A percentile compares a stretch with the other conserved stretches of the same genome.
Evolutionary conservation across 306 rosid genomes (phyloP).

Genomic region (Spatholobus suberectus): DNA sequence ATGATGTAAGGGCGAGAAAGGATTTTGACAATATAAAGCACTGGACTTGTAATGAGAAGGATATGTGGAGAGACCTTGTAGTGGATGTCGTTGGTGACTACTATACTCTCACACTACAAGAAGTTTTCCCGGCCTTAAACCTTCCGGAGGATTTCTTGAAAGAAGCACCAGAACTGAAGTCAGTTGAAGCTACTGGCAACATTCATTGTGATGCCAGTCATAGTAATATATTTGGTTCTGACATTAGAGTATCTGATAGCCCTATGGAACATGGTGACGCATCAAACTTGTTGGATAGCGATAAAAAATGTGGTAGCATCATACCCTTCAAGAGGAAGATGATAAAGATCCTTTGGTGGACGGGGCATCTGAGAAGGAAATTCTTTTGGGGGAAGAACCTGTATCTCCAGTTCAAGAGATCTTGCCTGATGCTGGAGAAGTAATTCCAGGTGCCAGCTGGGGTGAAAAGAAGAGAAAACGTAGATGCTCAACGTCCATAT

Average conservation of each 20-base stretch:
- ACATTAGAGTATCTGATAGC: background rate
- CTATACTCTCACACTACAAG: conserved; percentile 46
- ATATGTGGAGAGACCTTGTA: conserved; percentile 70
- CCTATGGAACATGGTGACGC: conserved; percentile 18
- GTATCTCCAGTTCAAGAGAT: conserved; percentile 19
- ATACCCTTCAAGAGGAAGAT: conserved; percentile 30
- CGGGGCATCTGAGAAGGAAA: conserved; percentile 37
- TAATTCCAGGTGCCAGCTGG: background rate
- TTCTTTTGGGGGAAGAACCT: conserved; percentile 28
- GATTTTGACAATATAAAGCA: conserved; percentile 59
- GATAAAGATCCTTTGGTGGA: conserved; percentile 21
- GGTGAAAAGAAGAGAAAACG: conserved; percentile 4
- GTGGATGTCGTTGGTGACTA: conserved; percentile 60
- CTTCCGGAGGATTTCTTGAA: conserved; percentile 41
- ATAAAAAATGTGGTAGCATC: conserved; percentile 26
- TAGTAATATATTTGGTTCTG: conserved; percentile 26
- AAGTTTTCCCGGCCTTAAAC: conserved; percentile 44
- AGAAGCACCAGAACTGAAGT: conserved; percentile 36
- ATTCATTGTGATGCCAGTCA: conserved; percentile 29
- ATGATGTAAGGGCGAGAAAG: conserved; percentile 58
- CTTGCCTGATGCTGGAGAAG: background rate
- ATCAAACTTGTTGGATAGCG: conserved; percentile 5
- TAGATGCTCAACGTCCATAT: background rate
- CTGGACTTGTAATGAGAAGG: conserved; percentile 68
- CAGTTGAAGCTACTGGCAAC: conserved; percentile 37